Evolutionary conservation across 2,329 filamentous ascomycete species (phyloP).

Genomic region (Chaetomiaceae sp.): DNA sequence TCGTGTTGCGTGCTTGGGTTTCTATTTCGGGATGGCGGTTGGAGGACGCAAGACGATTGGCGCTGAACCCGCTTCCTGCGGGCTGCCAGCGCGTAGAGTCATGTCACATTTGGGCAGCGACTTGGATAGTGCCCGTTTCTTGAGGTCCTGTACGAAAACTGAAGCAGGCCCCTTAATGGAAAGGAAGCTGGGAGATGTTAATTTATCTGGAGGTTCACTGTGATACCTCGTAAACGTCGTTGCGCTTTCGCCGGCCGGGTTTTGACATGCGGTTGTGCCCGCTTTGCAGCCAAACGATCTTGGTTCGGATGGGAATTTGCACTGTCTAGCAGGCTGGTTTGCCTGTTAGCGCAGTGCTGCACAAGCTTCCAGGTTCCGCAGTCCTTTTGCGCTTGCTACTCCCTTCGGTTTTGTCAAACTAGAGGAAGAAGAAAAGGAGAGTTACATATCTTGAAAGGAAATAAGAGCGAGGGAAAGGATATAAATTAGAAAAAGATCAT

Average conservation of each 20-base stretch:
- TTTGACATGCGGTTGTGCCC: neutral
- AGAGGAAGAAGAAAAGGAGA: too few species aligned
- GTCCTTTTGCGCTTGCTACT: too few species aligned
- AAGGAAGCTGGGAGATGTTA: neutral
- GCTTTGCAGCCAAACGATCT: too few species aligned
- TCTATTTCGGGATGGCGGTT: slow-evolving; percentile 8
- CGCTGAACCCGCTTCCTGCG: slow-evolving; percentile 10
- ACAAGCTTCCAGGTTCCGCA: too few species aligned
- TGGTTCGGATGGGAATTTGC: too few species aligned
- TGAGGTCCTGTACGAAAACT: neutral
- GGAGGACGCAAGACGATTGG: slow-evolving; percentile 6
- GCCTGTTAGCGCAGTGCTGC: too few species aligned
- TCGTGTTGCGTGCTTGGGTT: neutral
- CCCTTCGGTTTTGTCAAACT: too few species aligned
- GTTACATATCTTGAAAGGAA: too few species aligned
- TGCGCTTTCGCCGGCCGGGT: neutral
- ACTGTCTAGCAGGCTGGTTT: slow-evolving; percentile 11
- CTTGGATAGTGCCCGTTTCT: neutral
- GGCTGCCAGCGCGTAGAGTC: slow-evolving; percentile 9
- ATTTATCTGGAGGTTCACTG: neutral
- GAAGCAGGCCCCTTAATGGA: neutral
- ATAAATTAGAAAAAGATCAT: too few species aligned
- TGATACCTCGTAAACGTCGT: neutral
- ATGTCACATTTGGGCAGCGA: neutral
- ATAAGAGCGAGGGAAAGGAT: too few species aligned